Base-by-base conservation (phyloP, 2,329 filamentous ascomycete species). In the Colletotrichum nymphaeae region DNA sequence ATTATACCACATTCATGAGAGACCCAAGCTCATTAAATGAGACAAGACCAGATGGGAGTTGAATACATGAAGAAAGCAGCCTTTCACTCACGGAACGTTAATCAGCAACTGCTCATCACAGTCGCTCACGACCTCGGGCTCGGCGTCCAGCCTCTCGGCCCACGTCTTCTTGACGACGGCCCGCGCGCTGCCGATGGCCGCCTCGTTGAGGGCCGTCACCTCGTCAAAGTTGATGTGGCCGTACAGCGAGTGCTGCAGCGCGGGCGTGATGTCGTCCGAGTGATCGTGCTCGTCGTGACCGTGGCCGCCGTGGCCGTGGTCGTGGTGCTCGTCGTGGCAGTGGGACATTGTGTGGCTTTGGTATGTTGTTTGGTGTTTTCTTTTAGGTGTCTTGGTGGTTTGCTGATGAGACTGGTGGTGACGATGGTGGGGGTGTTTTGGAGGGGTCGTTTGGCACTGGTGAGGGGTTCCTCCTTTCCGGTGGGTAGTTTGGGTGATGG, bases 91-190 rank as follows among this genome's bases (percentile, higher is more conserved):
- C 93, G 97, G 97, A 49, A 98, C 89, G 75, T 93, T 92, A 88
- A 99, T 94, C 69, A 99, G 86, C n/a, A 99, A 84, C 85, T 99
- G 95, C 86, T 98, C 95, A 81, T 98, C 97, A 0, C 93, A 92
- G 80, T 97, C 94, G 80, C 95, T 98, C 78, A 89, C 90, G 35
- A 99, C 88, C 84, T 97, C 93, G 0, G 95, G 94, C 77, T 91
- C 85, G 3, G 88, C 82, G 19, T 90, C 83, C 73, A 98, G 83
- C 68, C 97, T 88, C 83, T 98, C 93, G 6, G 90, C 89, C 95
- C 95, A 99, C 69, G 95, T 94, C 88, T 99, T 99, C 84, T 95
- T 92, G 46, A 97, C 90, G 35, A 98, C 89, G 1, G 89, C 90
- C 76, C 90, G 89, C 22, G 95, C 97, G 0, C 92, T 89, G 72